These are phyloP conservation scores for Thermomyces lanuginosus DNA, from an alignment of 2,329 filamentous ascomycete genomes.

Conservation along the genomic window DNA sequence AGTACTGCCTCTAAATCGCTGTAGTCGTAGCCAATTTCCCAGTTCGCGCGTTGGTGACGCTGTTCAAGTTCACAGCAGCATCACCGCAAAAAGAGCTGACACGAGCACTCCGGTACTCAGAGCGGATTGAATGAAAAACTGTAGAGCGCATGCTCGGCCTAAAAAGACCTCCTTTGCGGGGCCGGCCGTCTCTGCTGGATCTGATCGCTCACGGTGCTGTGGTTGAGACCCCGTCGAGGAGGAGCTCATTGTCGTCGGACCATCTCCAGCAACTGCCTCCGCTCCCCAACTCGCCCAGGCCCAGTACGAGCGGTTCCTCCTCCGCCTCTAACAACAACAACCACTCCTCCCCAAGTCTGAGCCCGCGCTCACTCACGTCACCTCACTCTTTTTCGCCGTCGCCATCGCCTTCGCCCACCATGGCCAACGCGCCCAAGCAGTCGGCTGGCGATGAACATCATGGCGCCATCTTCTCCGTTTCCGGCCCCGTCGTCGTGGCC, in stretches of 20 bases:
- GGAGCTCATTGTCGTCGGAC: constrained; percentile 16
- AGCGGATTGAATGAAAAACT: no score
- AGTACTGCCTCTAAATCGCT: no score
- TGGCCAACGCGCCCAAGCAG: constrained; percentile 30
- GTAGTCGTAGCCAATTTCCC: no score
- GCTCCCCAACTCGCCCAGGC: constrained; percentile 29
- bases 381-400: constrained; percentile 1
- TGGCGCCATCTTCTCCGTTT: constrained; percentile 56
- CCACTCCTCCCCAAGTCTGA: constrained; percentile 4
- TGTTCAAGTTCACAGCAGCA: no score
- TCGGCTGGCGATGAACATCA: constrained; percentile 38
- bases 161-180: constrained; percentile 39
- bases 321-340: constrained; percentile 8
- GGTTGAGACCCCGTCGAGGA: constrained; percentile 11
- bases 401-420: constrained; percentile 14
- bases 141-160: constrained; percentile 37
- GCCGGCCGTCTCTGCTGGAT: constrained; percentile 46
- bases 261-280: constrained; percentile 27
- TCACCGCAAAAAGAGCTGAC: constrained; percentile 1
- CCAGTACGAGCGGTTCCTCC: constrained; percentile 7
- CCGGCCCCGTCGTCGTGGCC: constrained; percentile 81
- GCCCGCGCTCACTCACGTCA: no score
- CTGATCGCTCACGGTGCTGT: constrained; percentile 38
- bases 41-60: no score
- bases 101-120: neutral